Evolutionary conservation across 805 yeast genomes (phyloP), one percentile per base, ranked within the genome.

Genomic region (Candida cerambycidarum): DNA sequence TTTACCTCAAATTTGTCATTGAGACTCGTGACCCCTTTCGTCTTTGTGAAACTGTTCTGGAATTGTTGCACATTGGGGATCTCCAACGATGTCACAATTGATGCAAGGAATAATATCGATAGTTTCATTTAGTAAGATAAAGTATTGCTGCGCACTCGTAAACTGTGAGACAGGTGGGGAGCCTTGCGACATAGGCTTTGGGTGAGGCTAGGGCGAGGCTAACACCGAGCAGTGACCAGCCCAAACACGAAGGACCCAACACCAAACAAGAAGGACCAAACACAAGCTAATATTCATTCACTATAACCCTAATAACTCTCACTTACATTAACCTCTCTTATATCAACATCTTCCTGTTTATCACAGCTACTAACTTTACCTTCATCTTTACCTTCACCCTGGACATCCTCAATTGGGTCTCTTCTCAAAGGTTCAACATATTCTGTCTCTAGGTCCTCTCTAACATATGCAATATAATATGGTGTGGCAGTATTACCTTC

Each of bases 401-500:
- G 8, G 5, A 5, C 23, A 21, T 21, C 29, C 7, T 6, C 7
- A 7, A 11, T 33, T 19, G 38, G 38, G 3, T 21, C 29, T 44
- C 93, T 71, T 54, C 76, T 79, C 47, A 86, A 64, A 0, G 95
- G 90, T 45, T 84, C 83, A 27, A 85, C 75, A 43, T 76, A 72
- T 11, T 71, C 71, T 29, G 65, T 63, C 33, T 76, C 73, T 35
- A 73, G 54, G 15, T 79, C 85, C 36, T 84, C 81, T 52, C 79
- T 79, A 21, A 87, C 87, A 58, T 87, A 92, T 0, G 87, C 96
- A 38, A 93, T 70, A 60, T 87, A 92, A 56, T 92, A 92, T 3
- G 99, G 98, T 1, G 98, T 93, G 0, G 97, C 97, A 0, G 89
- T 83, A 58, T 89, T 89, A 0, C 79, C 82, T 34, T 72, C 77